Conservation (phyloP, 73 alveolate genomes). For the Paramecium pentaurelia region DNA sequence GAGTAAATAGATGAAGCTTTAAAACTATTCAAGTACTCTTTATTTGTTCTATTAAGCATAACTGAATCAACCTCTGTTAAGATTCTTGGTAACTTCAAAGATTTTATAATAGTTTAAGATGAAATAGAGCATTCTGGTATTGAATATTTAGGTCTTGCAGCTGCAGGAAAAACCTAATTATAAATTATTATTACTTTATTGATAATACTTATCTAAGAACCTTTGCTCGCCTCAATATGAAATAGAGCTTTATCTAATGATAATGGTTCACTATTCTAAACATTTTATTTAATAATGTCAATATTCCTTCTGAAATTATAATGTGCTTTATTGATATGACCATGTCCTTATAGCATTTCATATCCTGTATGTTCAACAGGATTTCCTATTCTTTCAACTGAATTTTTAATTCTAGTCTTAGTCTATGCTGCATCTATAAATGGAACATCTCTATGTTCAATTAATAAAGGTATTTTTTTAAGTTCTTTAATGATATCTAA, state of each 20-base stretch:
- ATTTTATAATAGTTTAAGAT: neutral
- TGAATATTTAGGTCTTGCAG: slow-evolving; percentile 17
- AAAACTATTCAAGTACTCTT: neutral
- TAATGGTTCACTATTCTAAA: slow-evolving; percentile 1
- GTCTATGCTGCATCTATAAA: neutral
- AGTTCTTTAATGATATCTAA: neutral
- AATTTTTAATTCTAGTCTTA: neutral
- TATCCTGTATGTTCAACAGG: neutral
- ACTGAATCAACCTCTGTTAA: slow-evolving; percentile 38
- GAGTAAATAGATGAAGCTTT: neutral
- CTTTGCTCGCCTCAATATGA: slow-evolving; percentile 28
- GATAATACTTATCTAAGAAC: slow-evolving; percentile 30
- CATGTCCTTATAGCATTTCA: slow-evolving; percentile 8
- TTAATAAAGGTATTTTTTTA: neutral
- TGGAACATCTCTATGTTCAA: slow-evolving; percentile 31
- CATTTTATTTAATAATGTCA: neutral
- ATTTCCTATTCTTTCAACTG: neutral
- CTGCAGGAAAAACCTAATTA: slow-evolving; percentile 34
- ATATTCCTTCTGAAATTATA: slow-evolving; percentile 2
- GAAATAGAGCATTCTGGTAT: slow-evolving; percentile 37
- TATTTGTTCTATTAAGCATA: neutral
- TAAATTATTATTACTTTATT: neutral
- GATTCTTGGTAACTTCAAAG: neutral
- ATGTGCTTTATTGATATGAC: slow-evolving; percentile 25
- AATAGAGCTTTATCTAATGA: neutral